A percentile compares a stretch with the other conserved stretches of the same genome.
These are phyloP conservation scores for Pseudozyma hubeiensis DNA, from an alignment of 1,284 basidiomycete species.

Conservation along the genomic window DNA sequence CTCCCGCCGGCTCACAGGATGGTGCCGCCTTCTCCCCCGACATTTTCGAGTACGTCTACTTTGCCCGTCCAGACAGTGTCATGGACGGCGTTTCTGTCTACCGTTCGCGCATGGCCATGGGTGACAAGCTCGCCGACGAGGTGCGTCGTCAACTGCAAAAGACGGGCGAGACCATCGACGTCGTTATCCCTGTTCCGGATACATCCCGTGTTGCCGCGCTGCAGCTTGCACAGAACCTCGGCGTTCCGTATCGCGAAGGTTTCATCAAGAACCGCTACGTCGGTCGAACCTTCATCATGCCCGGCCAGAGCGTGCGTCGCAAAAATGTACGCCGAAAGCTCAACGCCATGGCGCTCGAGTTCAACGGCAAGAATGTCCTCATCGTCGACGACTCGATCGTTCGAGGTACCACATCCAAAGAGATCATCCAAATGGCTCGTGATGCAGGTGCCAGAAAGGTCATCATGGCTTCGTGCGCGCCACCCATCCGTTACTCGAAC, in stretches of 20 bases:
- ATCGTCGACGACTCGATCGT: constrained; percentile 99
- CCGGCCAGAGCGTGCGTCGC: constrained; percentile 82
- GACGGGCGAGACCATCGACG: constrained; percentile 72
- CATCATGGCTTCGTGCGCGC: constrained; percentile 95
- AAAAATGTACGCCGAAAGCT: constrained; percentile 97
- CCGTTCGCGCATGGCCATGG: constrained; percentile 98
- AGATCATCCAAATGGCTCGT: constrained; percentile 99
- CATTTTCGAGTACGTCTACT: constrained; percentile 99
- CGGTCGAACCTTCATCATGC: constrained; percentile 99
- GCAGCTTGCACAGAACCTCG: constrained; percentile 90
- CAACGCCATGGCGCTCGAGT: constrained; percentile 99
- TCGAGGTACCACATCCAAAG: constrained; percentile 96
- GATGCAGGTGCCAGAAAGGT: constrained; percentile 98
- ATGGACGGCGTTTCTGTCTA: constrained; percentile 98
- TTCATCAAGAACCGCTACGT: constrained; percentile 99
- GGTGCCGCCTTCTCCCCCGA: constrained; percentile 75
- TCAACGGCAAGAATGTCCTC: constrained; percentile 89
- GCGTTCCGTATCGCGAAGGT: constrained; percentile 94
- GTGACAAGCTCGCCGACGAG: constrained; percentile 90
- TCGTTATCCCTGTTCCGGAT: constrained; percentile 98
- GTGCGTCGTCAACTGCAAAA: constrained; percentile 80
- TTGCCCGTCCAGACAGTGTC: constrained; percentile 96
- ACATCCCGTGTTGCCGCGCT: constrained; percentile 95
- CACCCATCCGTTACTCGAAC: constrained; percentile 92
- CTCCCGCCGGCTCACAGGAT: constrained; percentile 40